A percentile compares a stretch with the other conserved stretches of the same genome.
Conservation (phyloP, 768 basidiomycete species). For the Clavaria fumosa region DNA sequence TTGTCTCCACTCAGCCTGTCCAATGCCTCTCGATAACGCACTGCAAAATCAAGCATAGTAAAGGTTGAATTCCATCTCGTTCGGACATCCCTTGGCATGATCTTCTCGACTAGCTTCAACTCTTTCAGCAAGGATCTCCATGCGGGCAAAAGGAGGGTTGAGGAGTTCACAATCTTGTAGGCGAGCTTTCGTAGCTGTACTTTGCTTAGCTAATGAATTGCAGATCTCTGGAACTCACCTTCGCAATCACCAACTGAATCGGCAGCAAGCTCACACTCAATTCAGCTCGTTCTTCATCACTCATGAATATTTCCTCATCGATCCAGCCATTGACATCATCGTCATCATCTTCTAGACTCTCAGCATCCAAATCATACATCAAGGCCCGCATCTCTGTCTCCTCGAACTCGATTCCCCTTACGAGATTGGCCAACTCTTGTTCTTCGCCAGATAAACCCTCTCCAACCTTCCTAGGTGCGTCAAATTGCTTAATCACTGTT, state of each 20-base stretch:
- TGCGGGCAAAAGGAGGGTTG: slow-evolving; percentile 17
- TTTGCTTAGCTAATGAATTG: slow-evolving; percentile 1
- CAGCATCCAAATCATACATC: neutral
- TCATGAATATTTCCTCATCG: no score
- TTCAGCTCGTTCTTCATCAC: no score
- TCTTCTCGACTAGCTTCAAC: slow-evolving; percentile 4
- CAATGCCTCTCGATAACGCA: slow-evolving; percentile 15
- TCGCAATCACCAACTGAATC: slow-evolving; percentile 4
- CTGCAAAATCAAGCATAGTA: slow-evolving; percentile 19
- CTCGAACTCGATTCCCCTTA: slow-evolving; percentile 6
- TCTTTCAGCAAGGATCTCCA: slow-evolving; percentile 13
- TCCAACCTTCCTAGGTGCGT: slow-evolving; percentile 11
- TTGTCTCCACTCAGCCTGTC: slow-evolving; percentile 11
- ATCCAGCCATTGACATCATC: slow-evolving; percentile 1
- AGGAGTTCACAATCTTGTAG: slow-evolving; percentile 16
- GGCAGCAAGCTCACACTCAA: no score
- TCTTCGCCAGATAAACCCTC: slow-evolving; percentile 1
- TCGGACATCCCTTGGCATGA: slow-evolving; percentile 20
- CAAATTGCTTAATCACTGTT: slow-evolving; percentile 19
- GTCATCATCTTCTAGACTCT: slow-evolving; percentile 2
- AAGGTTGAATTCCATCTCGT: slow-evolving; percentile 24
- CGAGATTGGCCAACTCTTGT: slow-evolving; percentile 1
- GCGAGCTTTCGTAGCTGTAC: slow-evolving; percentile 12
- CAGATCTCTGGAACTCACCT: slow-evolving; percentile 5
- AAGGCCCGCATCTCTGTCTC: neutral